Conservation (phyloP, 2,329 filamentous ascomycete genomes). For the Tothia fuscella region DNA sequence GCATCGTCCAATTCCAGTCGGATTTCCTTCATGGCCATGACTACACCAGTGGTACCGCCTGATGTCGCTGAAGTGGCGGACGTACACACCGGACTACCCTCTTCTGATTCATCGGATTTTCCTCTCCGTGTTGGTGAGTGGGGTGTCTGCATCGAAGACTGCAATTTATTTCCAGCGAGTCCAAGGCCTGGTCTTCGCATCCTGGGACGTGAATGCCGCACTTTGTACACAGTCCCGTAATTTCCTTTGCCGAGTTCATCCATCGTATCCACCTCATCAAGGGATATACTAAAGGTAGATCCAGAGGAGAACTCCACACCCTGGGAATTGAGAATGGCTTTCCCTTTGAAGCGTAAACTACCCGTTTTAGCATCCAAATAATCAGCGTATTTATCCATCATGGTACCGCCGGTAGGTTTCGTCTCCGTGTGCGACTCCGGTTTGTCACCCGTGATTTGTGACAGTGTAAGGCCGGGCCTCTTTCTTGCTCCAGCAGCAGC, state of each 20-base stretch:
- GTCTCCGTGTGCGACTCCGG: conserved; percentile 15
- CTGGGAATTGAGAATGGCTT: conserved; percentile 75
- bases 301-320: conserved; percentile 90
- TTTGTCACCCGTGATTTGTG: conserved; percentile 23
- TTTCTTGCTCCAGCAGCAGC: conserved; percentile 26
- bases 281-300: conserved; percentile 80
- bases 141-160: conserved; percentile 19
- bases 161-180: conserved; percentile 43
- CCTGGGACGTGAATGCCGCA: conserved; percentile 66
- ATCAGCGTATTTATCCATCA: conserved; percentile 60
- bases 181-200: conserved; percentile 49
- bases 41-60: conserved; percentile 51
- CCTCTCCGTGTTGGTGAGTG: neutral
- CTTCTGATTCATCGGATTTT: conserved; percentile 13
- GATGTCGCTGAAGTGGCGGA: conserved; percentile 19
- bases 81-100: neutral
- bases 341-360: conserved; percentile 83
- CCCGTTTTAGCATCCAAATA: conserved; percentile 88
- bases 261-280: conserved; percentile 88
- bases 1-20: conserved; percentile 88
- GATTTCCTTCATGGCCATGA: conserved; percentile 99
- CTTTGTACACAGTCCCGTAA: conserved; percentile 96
- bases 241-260: conserved; percentile 96
- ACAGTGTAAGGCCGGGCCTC: conserved; percentile 31
- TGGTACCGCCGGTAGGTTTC: conserved; percentile 26